Evolutionary conservation across 805 yeast genomes (phyloP).

Genomic region (Starmera dryadoides): DNA sequence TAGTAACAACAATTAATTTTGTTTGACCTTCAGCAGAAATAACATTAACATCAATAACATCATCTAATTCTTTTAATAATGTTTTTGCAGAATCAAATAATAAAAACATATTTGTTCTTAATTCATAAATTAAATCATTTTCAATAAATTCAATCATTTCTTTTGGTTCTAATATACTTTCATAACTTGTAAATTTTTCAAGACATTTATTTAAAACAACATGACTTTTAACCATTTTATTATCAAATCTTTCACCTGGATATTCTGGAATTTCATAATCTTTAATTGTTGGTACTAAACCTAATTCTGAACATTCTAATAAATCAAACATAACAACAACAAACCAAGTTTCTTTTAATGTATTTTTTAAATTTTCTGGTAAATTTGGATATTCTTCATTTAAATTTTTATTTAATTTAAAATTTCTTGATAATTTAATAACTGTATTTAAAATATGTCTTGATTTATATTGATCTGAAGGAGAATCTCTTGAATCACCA

Average conservation of each 20-base stretch:
- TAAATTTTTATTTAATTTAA: neutral
- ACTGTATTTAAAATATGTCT: neutral
- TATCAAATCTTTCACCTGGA: neutral
- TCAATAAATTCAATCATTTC: neutral
- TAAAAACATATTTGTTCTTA: neutral
- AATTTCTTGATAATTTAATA: neutral
- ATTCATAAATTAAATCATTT: neutral
- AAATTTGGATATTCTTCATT: neutral
- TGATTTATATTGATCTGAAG: neutral
- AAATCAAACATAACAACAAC: neutral
- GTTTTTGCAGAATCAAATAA: neutral
- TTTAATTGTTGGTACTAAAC: neutral
- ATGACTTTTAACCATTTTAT: neutral
- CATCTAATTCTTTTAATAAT: neutral
- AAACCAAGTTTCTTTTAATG: neutral
- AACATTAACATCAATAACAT: neutral
- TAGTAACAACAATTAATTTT: too few species aligned
- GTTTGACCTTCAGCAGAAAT: too few species aligned
- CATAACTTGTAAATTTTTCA: neutral
- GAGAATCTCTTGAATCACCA: neutral
- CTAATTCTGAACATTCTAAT: neutral
- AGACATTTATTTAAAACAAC: neutral
- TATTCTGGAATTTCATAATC: neutral
- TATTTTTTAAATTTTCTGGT: neutral
- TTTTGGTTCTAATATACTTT: neutral